Conservation (phyloP, 768 basidiomycete species). For the Phanerochaete sordida region DNA sequence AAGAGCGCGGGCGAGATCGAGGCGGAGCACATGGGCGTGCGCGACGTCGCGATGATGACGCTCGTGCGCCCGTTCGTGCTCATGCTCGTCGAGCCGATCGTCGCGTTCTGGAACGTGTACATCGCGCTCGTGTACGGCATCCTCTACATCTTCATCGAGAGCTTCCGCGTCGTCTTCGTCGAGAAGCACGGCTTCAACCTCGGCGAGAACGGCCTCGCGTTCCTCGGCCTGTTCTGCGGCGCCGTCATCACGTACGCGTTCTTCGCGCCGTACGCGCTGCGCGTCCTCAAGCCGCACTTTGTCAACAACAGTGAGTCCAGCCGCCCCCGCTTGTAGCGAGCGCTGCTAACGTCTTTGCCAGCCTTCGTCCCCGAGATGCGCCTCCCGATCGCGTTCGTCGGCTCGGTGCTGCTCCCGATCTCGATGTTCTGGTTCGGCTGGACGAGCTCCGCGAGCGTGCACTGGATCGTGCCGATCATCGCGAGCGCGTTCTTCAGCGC, state of each 20-base stretch:
- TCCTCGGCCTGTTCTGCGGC: slow-evolving; percentile 20
- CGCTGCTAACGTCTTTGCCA: neutral
- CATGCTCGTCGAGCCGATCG: slow-evolving; percentile 28
- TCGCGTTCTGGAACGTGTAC: slow-evolving; percentile 29
- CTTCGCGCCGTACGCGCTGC: slow-evolving; percentile 9
- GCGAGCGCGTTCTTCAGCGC: slow-evolving; percentile 30
- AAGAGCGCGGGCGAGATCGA: slow-evolving; percentile 26
- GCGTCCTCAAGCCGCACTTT: slow-evolving; percentile 8
- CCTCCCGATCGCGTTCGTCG: slow-evolving; percentile 31
- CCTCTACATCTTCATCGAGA: slow-evolving; percentile 33
- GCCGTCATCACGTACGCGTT: slow-evolving; percentile 1
- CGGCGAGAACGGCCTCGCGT: slow-evolving; percentile 28
- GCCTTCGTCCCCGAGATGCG: slow-evolving; percentile 26
- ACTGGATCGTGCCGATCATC: slow-evolving; percentile 34
- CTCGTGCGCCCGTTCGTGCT: slow-evolving; percentile 30
- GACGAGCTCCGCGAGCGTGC: slow-evolving; percentile 24
- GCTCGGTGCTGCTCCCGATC: slow-evolving; percentile 29
- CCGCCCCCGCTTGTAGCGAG: neutral
- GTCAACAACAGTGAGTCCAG: neutral
- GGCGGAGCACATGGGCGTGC: slow-evolving; percentile 13
- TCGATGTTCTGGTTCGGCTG: slow-evolving; percentile 34
- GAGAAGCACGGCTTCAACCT: slow-evolving; percentile 31
- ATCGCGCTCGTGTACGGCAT: slow-evolving; percentile 30
- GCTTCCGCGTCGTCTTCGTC: slow-evolving; percentile 31
- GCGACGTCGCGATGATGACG: slow-evolving; percentile 20